Percentiles rank a stretch among this genome's conserved stretches.
phyloP scores from a whole-genome alignment of 371 early-diverging fungal species.

The Saksenaea vasiformis region DNA sequence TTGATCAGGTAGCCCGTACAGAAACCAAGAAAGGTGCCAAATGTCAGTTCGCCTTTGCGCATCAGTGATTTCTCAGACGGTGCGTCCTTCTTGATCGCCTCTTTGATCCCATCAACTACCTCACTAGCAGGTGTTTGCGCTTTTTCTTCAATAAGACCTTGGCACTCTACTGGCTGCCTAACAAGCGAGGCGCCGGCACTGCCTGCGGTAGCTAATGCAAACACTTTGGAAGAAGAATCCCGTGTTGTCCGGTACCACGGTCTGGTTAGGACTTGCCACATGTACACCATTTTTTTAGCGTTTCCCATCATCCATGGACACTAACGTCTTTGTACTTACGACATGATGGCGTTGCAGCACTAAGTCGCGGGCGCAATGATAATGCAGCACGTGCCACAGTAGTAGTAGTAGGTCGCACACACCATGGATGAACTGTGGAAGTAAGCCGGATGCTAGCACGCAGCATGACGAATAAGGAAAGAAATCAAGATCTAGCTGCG shows the following conservation, averaged over 20 bases:
- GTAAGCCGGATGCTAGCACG: neutral
- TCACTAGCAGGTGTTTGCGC: neutral
- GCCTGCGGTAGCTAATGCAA: conserved; percentile 17
- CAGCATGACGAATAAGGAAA: neutral
- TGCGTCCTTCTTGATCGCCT: neutral
- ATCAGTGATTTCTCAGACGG: conserved; percentile 19
- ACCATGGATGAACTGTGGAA: neutral
- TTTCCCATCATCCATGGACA: too few relatives aligned
- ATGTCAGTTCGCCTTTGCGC: conserved; percentile 42
- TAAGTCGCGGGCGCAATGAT: neutral
- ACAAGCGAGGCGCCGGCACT: conserved; percentile 17
- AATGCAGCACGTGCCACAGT: neutral
- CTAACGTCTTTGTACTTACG: too few relatives aligned
- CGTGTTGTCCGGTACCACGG: neutral
- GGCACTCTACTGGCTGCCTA: conserved; percentile 29
- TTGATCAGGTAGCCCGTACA: conserved; percentile 52
- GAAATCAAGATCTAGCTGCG: neutral
- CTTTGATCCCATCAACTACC: neutral
- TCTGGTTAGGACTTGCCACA: too few relatives aligned
- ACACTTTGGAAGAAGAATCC: conserved; percentile 13
- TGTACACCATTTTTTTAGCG: too few relatives aligned
- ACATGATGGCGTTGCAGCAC: neutral
- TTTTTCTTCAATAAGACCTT: conserved; percentile 23
- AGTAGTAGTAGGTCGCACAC: neutral
- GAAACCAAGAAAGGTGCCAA: conserved; percentile 49